phyloP scores from a whole-genome alignment of 306 rosid genomes.

The Adenanthera pavonina region DNA sequence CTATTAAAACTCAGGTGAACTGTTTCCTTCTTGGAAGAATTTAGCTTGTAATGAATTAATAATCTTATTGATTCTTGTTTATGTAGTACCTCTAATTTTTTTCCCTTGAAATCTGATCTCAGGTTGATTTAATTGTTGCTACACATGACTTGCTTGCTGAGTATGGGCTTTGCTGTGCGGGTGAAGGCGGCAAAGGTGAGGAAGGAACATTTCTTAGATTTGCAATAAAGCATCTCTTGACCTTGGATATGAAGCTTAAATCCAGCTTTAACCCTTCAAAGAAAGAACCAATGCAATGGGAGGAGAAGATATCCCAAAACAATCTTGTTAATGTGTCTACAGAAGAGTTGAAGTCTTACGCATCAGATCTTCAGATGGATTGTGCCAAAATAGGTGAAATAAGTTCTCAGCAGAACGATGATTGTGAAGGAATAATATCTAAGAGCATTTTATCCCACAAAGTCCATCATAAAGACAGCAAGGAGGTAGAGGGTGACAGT shows the following conservation, averaged over 20 bases:
- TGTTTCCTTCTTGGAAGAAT: constrained; percentile 34
- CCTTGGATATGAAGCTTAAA: constrained; percentile 90
- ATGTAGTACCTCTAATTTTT: constrained; percentile 23
- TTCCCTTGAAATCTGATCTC: constrained; percentile 41
- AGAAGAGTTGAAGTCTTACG: constrained; percentile 56
- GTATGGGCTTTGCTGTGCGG: constrained; percentile 91
- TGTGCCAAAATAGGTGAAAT: constrained; percentile 53
- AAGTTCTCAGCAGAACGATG: constrained; percentile 50
- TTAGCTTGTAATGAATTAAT: constrained; percentile 40
- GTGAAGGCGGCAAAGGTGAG: constrained; percentile 79
- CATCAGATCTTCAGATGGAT: constrained; percentile 52
- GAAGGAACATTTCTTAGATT: constrained; percentile 94
- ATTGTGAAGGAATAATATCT: constrained; percentile 51
- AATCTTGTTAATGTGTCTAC: constrained; percentile 51
- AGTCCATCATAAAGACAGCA: constrained; percentile 49
- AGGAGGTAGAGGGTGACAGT: constrained; percentile 55
- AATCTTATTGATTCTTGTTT: constrained; percentile 31
- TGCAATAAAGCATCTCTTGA: constrained; percentile 93
- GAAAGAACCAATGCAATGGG: constrained; percentile 58
- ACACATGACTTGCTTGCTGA: constrained; percentile 95
- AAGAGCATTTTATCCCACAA: constrained; percentile 49
- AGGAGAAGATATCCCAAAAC: constrained; percentile 56
- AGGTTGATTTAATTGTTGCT: constrained; percentile 96
- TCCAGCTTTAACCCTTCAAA: constrained; percentile 54
- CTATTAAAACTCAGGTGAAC: constrained; percentile 82